Base-by-base conservation (phyloP, 441 rosid genomes). In the Pelargonium cotyledonis region DNA sequence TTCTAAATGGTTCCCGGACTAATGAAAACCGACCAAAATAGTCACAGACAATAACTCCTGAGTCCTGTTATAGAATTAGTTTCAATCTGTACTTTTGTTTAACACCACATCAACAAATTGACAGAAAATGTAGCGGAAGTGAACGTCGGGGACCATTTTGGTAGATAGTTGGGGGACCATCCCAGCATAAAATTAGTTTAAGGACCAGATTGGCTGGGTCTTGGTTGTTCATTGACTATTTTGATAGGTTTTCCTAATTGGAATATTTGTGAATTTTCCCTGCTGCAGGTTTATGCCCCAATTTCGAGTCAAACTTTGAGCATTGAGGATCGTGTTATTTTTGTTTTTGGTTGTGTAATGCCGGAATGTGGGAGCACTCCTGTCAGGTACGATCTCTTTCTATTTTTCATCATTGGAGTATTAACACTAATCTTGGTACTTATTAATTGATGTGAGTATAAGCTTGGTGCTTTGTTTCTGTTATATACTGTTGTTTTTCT, bases 231-330 rank as follows among this genome's bases (percentile, higher is more conserved):
- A 29, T 29, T 29, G 31, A 29, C 31, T 29, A 29, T 29, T 29
- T 29, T 29, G 31, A 29, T 29, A 29, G 18, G 4, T 18, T 47
- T 68, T 46, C 31, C 26, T n/a, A 8, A 2, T 26, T 8, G 15
- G 58, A 61, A 58, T 53, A 18, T 57, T 16, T 70, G 61, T 55
- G 16, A 5, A 16, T 55, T 41, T 67, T 60, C 35, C 62, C 23
- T 19, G 6, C 19, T 15, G 19, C 63, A 87, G 95, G 92, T 89
- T 70, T 87, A 84, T 80, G 89, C 92, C 65, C 96, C 96, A 26
- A 65, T 94, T 77, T 83, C 88, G 19, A 78, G 38, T 69, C 81
- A 74, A 67, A 61, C 44, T 67, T 73, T 71, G 65, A 82, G 65
- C 46, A 75, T 78, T 21, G 86, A 88, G 65, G 96, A 91, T 66